A percentile compares a stretch with the other conserved stretches of the same genome.
These are phyloP conservation scores for Trapa incisa DNA, from an alignment of 345 rosid species.

Conservation along the genomic window DNA sequence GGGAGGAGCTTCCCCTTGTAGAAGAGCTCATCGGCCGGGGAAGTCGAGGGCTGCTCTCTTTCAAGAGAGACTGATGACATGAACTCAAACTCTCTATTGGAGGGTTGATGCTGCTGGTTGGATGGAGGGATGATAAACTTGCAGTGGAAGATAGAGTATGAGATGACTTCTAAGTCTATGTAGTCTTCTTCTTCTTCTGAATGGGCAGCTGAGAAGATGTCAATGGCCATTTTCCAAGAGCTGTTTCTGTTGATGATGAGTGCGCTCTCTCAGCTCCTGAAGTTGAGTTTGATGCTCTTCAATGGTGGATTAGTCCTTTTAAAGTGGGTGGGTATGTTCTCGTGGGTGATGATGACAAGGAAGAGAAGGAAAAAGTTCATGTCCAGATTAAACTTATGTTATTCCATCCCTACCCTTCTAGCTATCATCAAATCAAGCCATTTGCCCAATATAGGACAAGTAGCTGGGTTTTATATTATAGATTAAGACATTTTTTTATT, in stretches of 20 bases:
- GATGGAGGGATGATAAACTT: conserved; percentile 3
- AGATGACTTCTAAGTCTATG: conserved; percentile 78
- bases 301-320: not conserved
- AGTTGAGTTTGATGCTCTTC: not conserved
- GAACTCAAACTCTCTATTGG: conserved; percentile 16
- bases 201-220: not conserved
- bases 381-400: not conserved
- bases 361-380: not conserved
- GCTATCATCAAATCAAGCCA: not conserved
- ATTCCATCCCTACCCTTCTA: not conserved
- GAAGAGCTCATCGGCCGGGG: conserved; percentile 18
- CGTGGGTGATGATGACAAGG: not conserved
- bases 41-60: conserved; percentile 2
- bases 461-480: too few relatives aligned
- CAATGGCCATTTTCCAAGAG: conserved; percentile 3
- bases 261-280: not conserved
- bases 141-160: conserved; percentile 35
- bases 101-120: not conserved
- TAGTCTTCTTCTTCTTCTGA: conserved; percentile 51
- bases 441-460: not conserved
- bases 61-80: conserved; percentile 11
- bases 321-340: not conserved
- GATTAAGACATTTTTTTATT: too few relatives aligned
- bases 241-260: not conserved
- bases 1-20: conserved; percentile 20